These are phyloP conservation scores for Pichia sp. DNA, from an alignment of 1,139 yeast genomes.

Conservation along the genomic window DNA sequence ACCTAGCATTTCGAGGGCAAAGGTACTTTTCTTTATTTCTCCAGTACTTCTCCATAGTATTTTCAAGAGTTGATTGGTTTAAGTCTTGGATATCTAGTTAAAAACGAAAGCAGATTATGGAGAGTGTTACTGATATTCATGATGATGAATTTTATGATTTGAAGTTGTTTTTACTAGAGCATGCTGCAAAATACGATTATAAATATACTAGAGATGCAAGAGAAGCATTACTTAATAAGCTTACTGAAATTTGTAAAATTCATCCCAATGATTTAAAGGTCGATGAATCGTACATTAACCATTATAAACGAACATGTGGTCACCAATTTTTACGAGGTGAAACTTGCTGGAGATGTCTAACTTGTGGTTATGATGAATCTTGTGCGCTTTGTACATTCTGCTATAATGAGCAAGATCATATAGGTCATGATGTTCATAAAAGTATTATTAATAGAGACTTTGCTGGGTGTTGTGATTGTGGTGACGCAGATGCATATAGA, in stretches of 20 bases:
- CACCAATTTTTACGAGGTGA: constrained; percentile 76
- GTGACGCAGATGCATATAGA: constrained; percentile 58
- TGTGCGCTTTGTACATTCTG: constrained; percentile 82
- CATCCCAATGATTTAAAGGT: constrained; percentile 19
- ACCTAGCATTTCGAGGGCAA: neutral
- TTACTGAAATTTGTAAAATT: constrained; percentile 32
- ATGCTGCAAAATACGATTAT: constrained; percentile 30
- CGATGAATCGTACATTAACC: constrained; percentile 36
- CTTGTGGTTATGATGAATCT: constrained; percentile 81
- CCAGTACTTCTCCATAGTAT: neutral
- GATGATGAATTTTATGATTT: neutral
- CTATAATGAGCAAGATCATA: constrained; percentile 62
- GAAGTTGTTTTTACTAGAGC: constrained; percentile 14
- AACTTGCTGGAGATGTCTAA: constrained; percentile 73
- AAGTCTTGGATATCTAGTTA: too few species aligned
- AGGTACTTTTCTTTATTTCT: neutral
- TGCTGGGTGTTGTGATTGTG: constrained; percentile 79
- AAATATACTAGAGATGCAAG: constrained; percentile 34
- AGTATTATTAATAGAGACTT: constrained; percentile 71
- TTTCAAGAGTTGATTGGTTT: too few species aligned
- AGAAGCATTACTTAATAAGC: constrained; percentile 40
- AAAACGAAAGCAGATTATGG: neutral
- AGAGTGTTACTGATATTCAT: neutral
- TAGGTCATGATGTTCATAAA: constrained; percentile 69
- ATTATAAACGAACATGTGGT: constrained; percentile 71